phyloP scores from a whole-genome alignment of 768 basidiomycete genomes.

The Tylopilus plumbeoviolaceoides region DNA sequence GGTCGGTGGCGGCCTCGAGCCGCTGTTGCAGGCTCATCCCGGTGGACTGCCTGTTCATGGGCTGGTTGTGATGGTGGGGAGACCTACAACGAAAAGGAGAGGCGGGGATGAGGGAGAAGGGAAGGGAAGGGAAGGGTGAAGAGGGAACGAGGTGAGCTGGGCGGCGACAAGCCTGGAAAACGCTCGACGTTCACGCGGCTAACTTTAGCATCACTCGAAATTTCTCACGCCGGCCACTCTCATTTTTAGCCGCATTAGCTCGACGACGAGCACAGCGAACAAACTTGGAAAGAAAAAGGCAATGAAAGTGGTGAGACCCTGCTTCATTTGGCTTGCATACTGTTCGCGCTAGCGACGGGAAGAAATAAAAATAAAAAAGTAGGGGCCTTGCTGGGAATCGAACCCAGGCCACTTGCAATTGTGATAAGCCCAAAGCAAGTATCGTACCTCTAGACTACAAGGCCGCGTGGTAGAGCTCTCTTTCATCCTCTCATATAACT shows the following conservation, averaged over 20 bases:
- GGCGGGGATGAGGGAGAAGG: background rate
- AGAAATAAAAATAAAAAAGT: constrained; percentile 3
- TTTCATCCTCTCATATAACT: background rate
- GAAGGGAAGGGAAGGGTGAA: background rate
- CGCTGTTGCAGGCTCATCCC: too few relatives aligned
- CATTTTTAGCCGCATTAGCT: background rate
- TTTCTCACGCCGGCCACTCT: constrained; percentile 22
- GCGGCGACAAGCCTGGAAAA: constrained; percentile 26
- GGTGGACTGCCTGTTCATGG: too few relatives aligned
- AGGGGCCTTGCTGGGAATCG: constrained; percentile 39
- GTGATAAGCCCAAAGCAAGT: constrained; percentile 33
- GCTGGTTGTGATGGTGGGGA: too few relatives aligned
- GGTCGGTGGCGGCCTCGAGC: too few relatives aligned
- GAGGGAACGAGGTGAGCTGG: constrained; percentile 18
- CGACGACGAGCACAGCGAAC: background rate
- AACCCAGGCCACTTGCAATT: constrained; percentile 37
- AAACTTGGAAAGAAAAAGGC: too few relatives aligned
- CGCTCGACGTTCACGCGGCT: constrained; percentile 22
- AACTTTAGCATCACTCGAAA: constrained; percentile 11
- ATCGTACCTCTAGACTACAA: constrained; percentile 38
- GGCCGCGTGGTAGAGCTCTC: constrained; percentile 7
- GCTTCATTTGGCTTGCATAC: background rate
- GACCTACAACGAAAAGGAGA: too few relatives aligned
- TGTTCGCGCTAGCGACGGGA: background rate
- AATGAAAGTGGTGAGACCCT: background rate